A percentile compares a stretch with the other conserved stretches of the same genome.
These are phyloP conservation scores for Podospora comata DNA, from an alignment of 495 filamentous ascomycete species.

Conservation along the genomic window DNA sequence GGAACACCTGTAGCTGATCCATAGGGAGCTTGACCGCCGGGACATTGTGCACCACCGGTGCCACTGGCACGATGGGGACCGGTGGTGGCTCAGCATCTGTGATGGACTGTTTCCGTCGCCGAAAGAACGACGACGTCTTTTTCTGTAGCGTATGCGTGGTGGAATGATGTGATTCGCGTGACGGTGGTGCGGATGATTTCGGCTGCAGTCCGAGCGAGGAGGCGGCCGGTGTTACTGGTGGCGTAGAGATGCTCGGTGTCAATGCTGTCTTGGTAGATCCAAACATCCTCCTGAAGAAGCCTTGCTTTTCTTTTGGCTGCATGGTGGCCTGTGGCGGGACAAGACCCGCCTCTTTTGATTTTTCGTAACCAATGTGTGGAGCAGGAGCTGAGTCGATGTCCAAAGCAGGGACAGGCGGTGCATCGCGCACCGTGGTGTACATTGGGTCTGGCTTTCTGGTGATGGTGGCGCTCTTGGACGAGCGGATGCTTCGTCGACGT, in stretches of 20 bases:
- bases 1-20: constrained; percentile 26
- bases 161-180: constrained; percentile 44
- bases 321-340: constrained; percentile 29
- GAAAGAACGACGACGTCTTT: constrained; percentile 89
- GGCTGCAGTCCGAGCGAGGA: constrained; percentile 26
- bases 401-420: constrained; percentile 29
- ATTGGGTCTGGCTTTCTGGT: constrained; percentile 35
- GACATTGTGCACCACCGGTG: constrained; percentile 29
- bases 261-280: constrained; percentile 50
- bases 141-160: constrained; percentile 65
- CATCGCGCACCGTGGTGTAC: constrained; percentile 25
- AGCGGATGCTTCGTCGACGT: constrained; percentile 61
- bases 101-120: constrained; percentile 84
- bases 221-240: constrained; percentile 20
- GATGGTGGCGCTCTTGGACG: constrained; percentile 54
- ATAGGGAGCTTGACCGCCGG: constrained; percentile 33
- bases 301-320: constrained; percentile 64
- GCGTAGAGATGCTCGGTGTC: constrained; percentile 21
- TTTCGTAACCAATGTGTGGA: constrained; percentile 56
- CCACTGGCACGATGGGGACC: constrained; percentile 31
- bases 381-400: constrained; percentile 51
- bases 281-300: constrained; percentile 93
- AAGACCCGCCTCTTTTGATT: constrained; percentile 48
- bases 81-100: constrained; percentile 48
- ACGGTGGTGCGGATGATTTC: constrained; percentile 46